These are phyloP conservation scores for Vachellia pachyceras DNA, from an alignment of 306 rosid species.

Conservation along the genomic window DNA sequence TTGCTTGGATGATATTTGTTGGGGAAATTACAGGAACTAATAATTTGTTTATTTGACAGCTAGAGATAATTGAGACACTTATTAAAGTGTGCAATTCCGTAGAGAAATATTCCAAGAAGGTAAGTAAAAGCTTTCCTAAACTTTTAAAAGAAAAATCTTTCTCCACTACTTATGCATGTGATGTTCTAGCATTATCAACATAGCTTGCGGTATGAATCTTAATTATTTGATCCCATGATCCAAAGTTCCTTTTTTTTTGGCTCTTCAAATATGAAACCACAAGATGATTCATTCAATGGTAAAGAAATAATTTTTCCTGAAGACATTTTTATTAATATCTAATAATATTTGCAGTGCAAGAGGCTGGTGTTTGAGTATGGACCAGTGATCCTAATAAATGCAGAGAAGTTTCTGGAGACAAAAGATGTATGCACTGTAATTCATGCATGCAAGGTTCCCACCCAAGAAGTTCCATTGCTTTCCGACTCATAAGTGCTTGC, in stretches of 20 bases:
- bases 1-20: conserved; percentile 1
- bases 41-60: conserved; percentile 47
- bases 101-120: conserved; percentile 65
- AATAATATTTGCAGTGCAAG: conserved; percentile 76
- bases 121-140: conserved; percentile 40
- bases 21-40: conserved; percentile 30
- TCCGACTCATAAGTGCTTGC: conserved; percentile 42
- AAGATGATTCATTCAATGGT: background rate
- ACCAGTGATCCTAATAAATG: conserved; percentile 63
- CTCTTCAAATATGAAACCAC: background rate
- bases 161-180: background rate
- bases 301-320: background rate
- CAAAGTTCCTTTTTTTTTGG: background rate
- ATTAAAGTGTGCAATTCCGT: conserved; percentile 73
- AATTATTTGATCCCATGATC: background rate
- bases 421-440: conserved; percentile 70
- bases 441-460: conserved; percentile 64
- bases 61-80: conserved; percentile 74
- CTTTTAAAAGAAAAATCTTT: no score
- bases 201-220: background rate
- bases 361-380: conserved; percentile 74
- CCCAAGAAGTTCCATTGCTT: conserved; percentile 1
- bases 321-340: background rate
- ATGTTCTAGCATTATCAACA: background rate
- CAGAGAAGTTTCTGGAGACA: conserved; percentile 75